Conservation (phyloP, 148 eudicot genomes). For the Persicaria tinctoria region DNA sequence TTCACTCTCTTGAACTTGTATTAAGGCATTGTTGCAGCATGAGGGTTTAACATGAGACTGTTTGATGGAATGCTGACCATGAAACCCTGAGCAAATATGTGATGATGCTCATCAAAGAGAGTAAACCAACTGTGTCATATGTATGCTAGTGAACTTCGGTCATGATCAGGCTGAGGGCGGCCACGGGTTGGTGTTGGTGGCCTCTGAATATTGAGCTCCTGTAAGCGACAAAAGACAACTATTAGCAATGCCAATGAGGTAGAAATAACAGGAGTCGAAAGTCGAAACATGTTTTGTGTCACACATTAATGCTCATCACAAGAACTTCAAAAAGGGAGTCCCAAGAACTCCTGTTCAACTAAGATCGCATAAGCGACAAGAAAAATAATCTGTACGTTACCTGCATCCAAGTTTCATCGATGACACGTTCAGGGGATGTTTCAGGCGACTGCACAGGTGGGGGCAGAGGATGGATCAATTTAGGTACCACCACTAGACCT, state of each 20-base stretch:
- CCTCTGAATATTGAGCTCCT: constrained; percentile 92
- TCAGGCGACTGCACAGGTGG: constrained; percentile 88
- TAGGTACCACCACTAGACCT: constrained; percentile 90
- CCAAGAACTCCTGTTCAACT: background rate
- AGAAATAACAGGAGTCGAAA: too few species aligned
- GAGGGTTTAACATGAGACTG: background rate
- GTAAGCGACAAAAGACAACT: background rate
- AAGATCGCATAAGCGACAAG: background rate
- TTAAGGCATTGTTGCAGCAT: background rate
- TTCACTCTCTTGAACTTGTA: background rate
- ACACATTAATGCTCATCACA: too few species aligned
- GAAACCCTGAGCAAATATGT: background rate
- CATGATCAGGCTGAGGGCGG: constrained; percentile 72
- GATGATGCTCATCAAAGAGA: background rate
- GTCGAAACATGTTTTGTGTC: too few species aligned
- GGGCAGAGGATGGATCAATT: constrained; percentile 92
- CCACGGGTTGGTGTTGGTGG: constrained; percentile 33
- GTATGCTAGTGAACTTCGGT: constrained; percentile 78
- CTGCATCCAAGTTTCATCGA: constrained; percentile 91
- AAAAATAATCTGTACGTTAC: constrained; percentile 18
- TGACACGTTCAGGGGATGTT: constrained; percentile 71
- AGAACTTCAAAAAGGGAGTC: too few species aligned
- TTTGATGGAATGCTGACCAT: background rate
- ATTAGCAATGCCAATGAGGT: background rate
- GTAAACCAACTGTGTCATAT: constrained; percentile 26